Evolutionary conservation across 108 stramenopile genomes (phyloP).

Genomic region (Bacterosira constricta): DNA sequence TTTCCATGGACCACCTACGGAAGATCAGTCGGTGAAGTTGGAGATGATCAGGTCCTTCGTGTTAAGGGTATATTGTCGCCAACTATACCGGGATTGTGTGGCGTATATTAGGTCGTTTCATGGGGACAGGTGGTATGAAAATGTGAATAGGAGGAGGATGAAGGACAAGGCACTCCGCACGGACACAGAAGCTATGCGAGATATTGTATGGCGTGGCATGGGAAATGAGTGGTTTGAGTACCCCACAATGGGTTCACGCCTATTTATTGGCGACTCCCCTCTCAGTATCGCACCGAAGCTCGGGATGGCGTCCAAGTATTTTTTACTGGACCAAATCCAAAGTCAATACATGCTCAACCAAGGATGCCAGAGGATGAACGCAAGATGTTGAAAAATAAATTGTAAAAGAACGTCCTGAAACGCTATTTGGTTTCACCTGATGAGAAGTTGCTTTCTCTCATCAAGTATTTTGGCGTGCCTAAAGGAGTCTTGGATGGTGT

Average conservation of each 20-base stretch:
- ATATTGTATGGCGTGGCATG: conserved; percentile 3
- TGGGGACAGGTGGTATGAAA: neutral
- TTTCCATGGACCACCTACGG: neutral
- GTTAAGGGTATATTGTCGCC: neutral
- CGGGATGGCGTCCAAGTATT: conserved; percentile 4
- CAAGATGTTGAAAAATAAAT: conserved; percentile 8
- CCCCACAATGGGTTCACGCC: neutral
- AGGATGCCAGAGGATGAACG: neutral
- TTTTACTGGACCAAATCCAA: neutral
- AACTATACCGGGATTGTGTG: neutral
- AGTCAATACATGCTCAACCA: neutral
- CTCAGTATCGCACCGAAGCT: neutral
- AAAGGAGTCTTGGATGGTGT: conserved; percentile 49
- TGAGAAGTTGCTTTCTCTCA: conserved; percentile 14
- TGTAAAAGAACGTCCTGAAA: conserved; percentile 28
- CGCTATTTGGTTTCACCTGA: conserved; percentile 13
- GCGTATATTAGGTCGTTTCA: no score
- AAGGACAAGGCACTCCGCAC: neutral
- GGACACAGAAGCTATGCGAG: neutral
- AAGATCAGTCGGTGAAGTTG: neutral
- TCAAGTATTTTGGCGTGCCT: conserved; percentile 46
- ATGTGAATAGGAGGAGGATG: neutral
- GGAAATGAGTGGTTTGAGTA: conserved; percentile 14
- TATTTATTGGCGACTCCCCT: conserved; percentile 7
- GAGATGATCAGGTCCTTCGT: neutral